These are phyloP conservation scores for Hypoxylon rubiginosum DNA, from an alignment of 2,329 filamentous ascomycete genomes.

Conservation along the genomic window DNA sequence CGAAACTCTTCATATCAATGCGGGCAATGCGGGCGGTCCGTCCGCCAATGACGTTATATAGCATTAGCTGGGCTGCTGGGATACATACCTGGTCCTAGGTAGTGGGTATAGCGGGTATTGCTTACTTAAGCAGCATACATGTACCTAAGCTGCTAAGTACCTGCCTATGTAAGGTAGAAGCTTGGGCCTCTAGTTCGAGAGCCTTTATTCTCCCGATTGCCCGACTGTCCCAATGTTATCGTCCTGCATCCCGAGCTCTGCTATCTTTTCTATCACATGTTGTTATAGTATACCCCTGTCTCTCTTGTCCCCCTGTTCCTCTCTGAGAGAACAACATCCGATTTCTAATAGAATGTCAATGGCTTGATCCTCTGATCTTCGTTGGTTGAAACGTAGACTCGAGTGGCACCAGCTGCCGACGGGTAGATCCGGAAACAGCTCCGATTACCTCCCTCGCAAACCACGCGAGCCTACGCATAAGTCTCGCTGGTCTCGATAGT, in stretches of 20 bases:
- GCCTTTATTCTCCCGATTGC: slow-evolving; percentile 23
- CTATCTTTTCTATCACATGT: slow-evolving; percentile 25
- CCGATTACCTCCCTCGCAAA: not conserved
- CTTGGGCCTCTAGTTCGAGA: slow-evolving; percentile 25
- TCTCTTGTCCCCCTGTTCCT: not conserved
- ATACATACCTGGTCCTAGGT: no score
- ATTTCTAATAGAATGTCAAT: slow-evolving; percentile 7
- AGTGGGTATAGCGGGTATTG: not conserved
- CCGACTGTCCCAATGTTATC: slow-evolving; percentile 2
- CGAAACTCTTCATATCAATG: slow-evolving; percentile 27
- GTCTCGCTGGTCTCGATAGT: not conserved
- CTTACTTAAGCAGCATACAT: not conserved
- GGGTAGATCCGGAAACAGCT: slow-evolving; percentile 31
- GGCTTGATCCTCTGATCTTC: slow-evolving; percentile 6
- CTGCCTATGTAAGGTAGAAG: slow-evolving; percentile 12
- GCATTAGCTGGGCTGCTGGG: not conserved
- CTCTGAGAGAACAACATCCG: slow-evolving; percentile 1
- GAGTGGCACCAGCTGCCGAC: slow-evolving; percentile 10
- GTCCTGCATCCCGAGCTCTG: not conserved
- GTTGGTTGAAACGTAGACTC: slow-evolving; percentile 15
- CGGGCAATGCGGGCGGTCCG: slow-evolving; percentile 10
- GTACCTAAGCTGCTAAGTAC: not conserved
- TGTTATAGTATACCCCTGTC: slow-evolving; percentile 3
- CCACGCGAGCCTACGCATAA: not conserved
- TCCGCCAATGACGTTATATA: slow-evolving; percentile 22